Evolutionary conservation across 2,329 filamentous ascomycete genomes (phyloP), one percentile per base, ranked within the genome.

Genomic region (Rasamsonia emersonii): DNA sequence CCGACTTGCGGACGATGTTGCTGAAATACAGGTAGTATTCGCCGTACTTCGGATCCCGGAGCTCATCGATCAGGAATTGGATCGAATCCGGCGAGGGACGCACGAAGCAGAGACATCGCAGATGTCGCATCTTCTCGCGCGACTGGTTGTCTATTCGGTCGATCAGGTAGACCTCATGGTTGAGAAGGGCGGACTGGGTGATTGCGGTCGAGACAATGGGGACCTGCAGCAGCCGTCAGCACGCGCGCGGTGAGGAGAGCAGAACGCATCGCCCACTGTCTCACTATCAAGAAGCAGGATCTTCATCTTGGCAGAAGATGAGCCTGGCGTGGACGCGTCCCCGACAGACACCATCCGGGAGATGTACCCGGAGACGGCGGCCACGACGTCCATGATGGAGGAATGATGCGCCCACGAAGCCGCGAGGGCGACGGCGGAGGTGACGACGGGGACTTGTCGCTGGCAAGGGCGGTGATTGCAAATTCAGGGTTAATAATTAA

Each of bases 11-110:
- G 52, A 91, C 80, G 37, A 98, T 82, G 57, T 98, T 98, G 68
- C 86, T 96, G 59, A 98, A 94, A 60, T 93, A 95, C 35, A 98
- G 74, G 53, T 93, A 78, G 62, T 98, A 98, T 64, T 98, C 91
- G 43, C 91, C 89, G 49, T 98, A 98, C 56, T 88, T 95, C 4
- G 91, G 93, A 30, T 96, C 89, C 39, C 91, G 76, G 35, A 98
- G 72, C 65, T 98, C 91, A 52, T 98, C 91, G 46, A 98, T 89
- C 32, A 98, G 73, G 41, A 83, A 76, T 54, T 98, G 88, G 52
- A 96, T 86, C 4, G 89, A 93, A 46, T 93, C 86, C 9, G 89
- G 74, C 0, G 89, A 94, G 5, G 91, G 91, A 24, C 93, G 80
- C 28, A 98, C 75, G 46, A 98, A 89, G 55, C 86, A 95, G 17